Evolutionary conservation across 2,329 filamentous ascomycete species (phyloP).

Genomic region (Penicillium sp.): DNA sequence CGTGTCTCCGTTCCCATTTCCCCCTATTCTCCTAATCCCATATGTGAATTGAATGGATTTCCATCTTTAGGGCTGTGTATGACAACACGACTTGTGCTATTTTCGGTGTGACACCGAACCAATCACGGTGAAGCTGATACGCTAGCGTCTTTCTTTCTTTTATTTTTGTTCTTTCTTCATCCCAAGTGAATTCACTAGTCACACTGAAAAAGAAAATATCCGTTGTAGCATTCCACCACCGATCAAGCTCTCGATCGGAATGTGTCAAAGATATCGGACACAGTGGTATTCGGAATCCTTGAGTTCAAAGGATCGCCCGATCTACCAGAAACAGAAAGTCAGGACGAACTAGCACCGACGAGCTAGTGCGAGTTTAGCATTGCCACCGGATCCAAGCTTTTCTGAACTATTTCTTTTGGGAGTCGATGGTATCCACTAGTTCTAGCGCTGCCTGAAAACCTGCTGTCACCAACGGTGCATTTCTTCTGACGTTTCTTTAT

Average conservation of each 20-base stretch:
- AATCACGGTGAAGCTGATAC: constrained; percentile 3
- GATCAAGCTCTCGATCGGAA: not conserved
- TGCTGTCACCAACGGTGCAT: not conserved
- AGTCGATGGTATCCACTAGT: not conserved
- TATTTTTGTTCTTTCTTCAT: not conserved
- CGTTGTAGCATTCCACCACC: not conserved
- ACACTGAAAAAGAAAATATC: not conserved
- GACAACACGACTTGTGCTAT: constrained; percentile 15
- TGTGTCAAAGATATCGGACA: not conserved
- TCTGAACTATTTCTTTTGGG: not conserved
- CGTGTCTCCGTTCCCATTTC: not conserved
- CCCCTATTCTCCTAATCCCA: no score
- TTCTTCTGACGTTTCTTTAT: not conserved
- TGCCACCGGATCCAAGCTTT: not conserved
- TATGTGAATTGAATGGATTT: not conserved
- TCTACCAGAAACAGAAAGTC: not conserved
- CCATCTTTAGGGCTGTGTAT: constrained; percentile 1
- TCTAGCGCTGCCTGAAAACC: not conserved
- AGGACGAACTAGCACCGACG: not conserved
- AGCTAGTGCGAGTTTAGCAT: not conserved
- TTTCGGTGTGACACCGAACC: constrained; percentile 10
- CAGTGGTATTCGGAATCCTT: not conserved
- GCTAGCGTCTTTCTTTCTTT: not conserved
- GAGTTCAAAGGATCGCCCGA: not conserved
- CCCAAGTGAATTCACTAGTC: not conserved